These are phyloP conservation scores for Cadophora sp. DNA, from an alignment of 2,329 filamentous ascomycete species.

Conservation along the genomic window DNA sequence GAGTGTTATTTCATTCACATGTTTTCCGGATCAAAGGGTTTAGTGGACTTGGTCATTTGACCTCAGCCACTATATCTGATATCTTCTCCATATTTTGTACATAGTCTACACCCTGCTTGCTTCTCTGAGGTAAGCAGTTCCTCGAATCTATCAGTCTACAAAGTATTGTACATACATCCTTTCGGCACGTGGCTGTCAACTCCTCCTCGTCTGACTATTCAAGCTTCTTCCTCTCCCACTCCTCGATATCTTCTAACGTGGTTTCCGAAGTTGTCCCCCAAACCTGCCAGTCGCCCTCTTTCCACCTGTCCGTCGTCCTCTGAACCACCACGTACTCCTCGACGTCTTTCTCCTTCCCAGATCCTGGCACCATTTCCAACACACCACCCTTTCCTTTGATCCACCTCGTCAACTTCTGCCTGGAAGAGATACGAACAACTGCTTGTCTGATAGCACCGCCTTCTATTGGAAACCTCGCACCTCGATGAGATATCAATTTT, in stretches of 20 bases:
- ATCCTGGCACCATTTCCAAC: constrained; percentile 51
- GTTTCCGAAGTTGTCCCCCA: constrained; percentile 68
- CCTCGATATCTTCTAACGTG: constrained; percentile 46
- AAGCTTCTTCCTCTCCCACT: constrained; percentile 28
- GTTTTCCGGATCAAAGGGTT: background rate
- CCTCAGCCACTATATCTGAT: background rate
- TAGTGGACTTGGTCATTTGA: background rate
- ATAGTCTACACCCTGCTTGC: background rate
- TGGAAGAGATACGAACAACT: constrained; percentile 64
- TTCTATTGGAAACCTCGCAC: constrained; percentile 53
- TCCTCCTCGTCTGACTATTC: background rate
- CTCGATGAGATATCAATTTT: constrained; percentile 56
- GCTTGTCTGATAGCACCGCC: constrained; percentile 59
- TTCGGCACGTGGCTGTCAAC: background rate
- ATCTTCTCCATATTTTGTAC: background rate
- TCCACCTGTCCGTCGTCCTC: constrained; percentile 50
- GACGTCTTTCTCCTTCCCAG: constrained; percentile 58
- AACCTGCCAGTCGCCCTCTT: constrained; percentile 63
- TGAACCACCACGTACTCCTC: constrained; percentile 71
- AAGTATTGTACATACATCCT: background rate
- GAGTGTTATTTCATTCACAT: background rate
- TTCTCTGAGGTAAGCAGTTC: background rate
- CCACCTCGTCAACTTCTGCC: constrained; percentile 57
- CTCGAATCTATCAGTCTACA: background rate
- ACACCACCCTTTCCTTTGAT: constrained; percentile 43